Evolutionary conservation across 306 rosid genomes (phyloP), one percentile per base, ranked within the genome.

Genomic region (Psophocarpus tetragonolobus): DNA sequence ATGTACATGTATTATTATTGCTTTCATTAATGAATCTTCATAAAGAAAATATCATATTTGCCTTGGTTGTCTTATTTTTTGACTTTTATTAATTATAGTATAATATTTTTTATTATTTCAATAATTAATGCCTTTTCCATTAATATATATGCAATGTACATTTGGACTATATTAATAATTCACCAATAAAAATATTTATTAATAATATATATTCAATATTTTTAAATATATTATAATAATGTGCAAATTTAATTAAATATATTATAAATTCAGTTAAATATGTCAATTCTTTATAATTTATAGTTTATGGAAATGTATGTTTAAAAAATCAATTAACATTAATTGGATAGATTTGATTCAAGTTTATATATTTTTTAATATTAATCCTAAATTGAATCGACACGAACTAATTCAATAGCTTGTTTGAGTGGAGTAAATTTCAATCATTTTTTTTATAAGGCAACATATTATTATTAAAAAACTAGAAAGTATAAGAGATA

Each of bases 111-210:
- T 3, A 8, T 47, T 70, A 3, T 74, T 5, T 26, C n/a, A 53
- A 15, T 0, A 75, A 57, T 74, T 53, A 80, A 71, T 71, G 26
- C 0, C 15, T 15, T 75, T 70, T 14, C 82, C 73, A 53, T 45
- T 63, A n/a, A n/a, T n/a, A n/a, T n/a, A 17, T n/a, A 35, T 17
- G 60, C 6, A 36, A 48, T 54, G 45, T 71, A 54, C 77, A 63
- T 21, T 76, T 76, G 30, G 44, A 61, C 68, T 61, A 33, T 58
- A 2, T 30, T 58, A 58, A 58, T 58, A 27, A 27, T 58, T 58
- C 38, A 58, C 26, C 2, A 20, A 50, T 11, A 12, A 26, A 57
- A 26, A 51, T 17, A 48, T 48, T 48, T 48, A 2, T 51, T 51
- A 18, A 3, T 6, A 51, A 51, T 48, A 5, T n/a, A 48, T 48